Evolutionary conservation across 2,329 filamentous ascomycete species (phyloP), one percentile per base, ranked within the genome.

Genomic region (Ophiostoma tasmaniense): DNA sequence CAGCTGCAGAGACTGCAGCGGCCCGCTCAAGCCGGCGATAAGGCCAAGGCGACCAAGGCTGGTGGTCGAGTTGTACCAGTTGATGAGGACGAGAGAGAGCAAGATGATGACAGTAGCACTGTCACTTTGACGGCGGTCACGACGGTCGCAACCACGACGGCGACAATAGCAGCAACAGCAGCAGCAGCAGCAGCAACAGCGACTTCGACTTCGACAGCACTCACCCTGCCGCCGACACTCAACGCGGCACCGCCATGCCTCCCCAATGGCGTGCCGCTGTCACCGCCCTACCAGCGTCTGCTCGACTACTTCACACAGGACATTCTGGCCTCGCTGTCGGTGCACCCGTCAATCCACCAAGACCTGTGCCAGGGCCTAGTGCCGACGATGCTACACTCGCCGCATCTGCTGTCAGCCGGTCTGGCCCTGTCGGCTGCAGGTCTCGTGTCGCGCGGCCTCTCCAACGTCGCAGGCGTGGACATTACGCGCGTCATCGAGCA

Each of bases 241-340:
- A 45, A 37, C 35, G 11, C n/a, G n/a, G 50, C 52, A n/a, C 52
- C 66, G 14, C 42, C 50, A 13, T 67, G 62, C 13, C 67, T 70
- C 30, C 64, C 70, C 66, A 69, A 69, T 22, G 70, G 70, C 52
- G 45, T 71, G 4, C 55, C 65, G 1, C 64, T 71, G 3, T 33
- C 70, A 2, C 68, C 68, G n/a, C 66, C 33, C 8, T 71, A 71
- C 68, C 70, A 66, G 20, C 65, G 62, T 1, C 65, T 71, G 14
- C 69, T 71, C 28, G 42, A 69, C 59, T 71, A 71, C 68, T 71
- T 71, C 66, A 62, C 68, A 1, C n/a, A 52, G 13, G 69, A 71
- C 62, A 45, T 71, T 8, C 39, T 71, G 25, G 64, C 70, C 2
- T 69, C 70, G 1, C 50, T 71, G 10, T 71, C 70, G 14, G 59